phyloP scores from a whole-genome alignment of 1,284 basidiomycete genomes.

The Papiliotrema nemorosa region DNA sequence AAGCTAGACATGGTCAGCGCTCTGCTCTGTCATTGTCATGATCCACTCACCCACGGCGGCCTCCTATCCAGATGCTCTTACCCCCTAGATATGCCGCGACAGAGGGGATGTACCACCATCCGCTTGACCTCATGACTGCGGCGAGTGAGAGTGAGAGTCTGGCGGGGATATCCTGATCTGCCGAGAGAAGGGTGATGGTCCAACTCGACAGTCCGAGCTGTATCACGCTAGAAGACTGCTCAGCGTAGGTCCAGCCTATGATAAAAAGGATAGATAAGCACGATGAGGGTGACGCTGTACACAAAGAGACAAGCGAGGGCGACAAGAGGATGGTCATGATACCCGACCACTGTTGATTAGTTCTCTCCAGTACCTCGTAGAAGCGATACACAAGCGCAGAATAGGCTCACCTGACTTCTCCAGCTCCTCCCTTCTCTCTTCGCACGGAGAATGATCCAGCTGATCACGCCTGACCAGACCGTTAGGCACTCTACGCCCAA shows the following conservation, averaged over 20 bases:
- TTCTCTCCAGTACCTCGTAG: too few relatives aligned
- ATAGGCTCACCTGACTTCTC: conserved; percentile 61
- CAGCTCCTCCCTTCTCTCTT: conserved; percentile 27
- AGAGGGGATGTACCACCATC: not conserved
- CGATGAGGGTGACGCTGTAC: not conserved
- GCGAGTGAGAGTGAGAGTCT: not conserved
- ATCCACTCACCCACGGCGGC: too few relatives aligned
- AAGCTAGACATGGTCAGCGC: too few relatives aligned
- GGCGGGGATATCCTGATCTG: not conserved
- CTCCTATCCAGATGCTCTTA: too few relatives aligned
- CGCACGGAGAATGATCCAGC: conserved; percentile 27
- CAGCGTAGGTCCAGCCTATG: too few relatives aligned
- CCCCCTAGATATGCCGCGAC: not conserved
- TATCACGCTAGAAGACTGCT: too few relatives aligned
- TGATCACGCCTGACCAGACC: conserved; percentile 68
- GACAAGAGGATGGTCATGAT: conserved; percentile 73
- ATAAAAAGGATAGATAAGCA: too few relatives aligned
- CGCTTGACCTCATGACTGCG: not conserved
- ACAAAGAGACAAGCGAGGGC: conserved; percentile 59
- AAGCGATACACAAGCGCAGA: not conserved
- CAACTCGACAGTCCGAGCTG: not conserved
- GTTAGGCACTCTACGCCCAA: conserved; percentile 65
- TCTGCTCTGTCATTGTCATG: too few relatives aligned
- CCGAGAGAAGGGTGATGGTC: not conserved
- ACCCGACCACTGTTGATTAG: conserved; percentile 68